Percentiles rank a stretch among this genome's conserved stretches.
Conservation (phyloP, 805 yeast species). For the Suhomyces prunicola region DNA sequence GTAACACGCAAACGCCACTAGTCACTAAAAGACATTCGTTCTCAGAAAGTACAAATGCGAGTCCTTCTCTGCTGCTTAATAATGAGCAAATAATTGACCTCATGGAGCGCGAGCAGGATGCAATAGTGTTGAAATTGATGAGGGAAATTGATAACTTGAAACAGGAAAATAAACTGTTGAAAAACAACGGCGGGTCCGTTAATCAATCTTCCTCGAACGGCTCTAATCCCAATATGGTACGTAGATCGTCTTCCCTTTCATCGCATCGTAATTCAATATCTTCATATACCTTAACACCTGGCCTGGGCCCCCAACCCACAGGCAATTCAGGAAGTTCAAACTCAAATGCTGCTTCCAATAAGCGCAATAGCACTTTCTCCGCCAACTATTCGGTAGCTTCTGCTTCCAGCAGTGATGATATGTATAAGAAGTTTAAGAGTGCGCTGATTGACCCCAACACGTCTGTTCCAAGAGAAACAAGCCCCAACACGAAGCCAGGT, state of each 20-base stretch:
- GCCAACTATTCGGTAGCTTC: conserved; percentile 8
- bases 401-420: conserved; percentile 4
- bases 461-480: conserved; percentile 1
- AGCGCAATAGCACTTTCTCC: conserved; percentile 11
- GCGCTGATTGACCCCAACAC: conserved; percentile 2
- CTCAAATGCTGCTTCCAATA: conserved; percentile 4
- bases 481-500: conserved; percentile 8
- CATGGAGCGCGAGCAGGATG: conserved; percentile 76
- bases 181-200: conserved; percentile 9
- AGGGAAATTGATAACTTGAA: conserved; percentile 54
- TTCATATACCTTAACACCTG: conserved; percentile 7
- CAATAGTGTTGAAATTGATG: conserved; percentile 64
- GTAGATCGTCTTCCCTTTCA: conserved; percentile 13
- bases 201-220: not conserved
- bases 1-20: conserved; percentile 1
- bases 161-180: conserved; percentile 49
- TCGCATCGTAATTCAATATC: conserved; percentile 11
- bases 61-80: conserved; percentile 11
- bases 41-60: conserved; percentile 2
- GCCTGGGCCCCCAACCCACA: not conserved
- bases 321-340: not conserved
- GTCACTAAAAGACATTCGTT: conserved; percentile 7
- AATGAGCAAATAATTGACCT: conserved; percentile 52
- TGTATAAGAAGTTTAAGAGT: conserved; percentile 5
- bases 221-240: conserved; percentile 3